Percentiles rank a stretch among this genome's conserved stretches.
phyloP scores from a whole-genome alignment of 108 stramenopile species.

The Nitzschia putrida region DNA sequence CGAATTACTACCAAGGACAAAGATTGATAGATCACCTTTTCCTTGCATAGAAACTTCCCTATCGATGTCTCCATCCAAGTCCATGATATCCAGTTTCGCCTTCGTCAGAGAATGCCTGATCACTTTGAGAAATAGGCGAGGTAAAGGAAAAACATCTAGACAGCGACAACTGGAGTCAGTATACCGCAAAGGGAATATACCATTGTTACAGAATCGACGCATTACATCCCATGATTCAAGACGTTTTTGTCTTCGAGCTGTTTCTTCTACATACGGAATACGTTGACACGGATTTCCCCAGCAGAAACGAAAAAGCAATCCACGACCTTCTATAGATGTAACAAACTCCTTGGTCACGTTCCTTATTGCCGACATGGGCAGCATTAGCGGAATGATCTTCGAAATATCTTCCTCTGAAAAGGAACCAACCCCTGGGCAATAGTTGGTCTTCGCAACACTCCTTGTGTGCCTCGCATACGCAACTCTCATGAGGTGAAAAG shows the following conservation, averaged over 20 bases:
- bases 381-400: slow-evolving; percentile 45
- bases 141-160: slow-evolving; percentile 41
- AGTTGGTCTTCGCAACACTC: background rate
- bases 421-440: slow-evolving; percentile 20
- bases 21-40: slow-evolving; percentile 37
- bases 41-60: slow-evolving; percentile 44
- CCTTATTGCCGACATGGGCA: slow-evolving; percentile 49
- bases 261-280: slow-evolving; percentile 32
- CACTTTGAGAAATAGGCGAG: slow-evolving; percentile 38
- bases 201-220: slow-evolving; percentile 49
- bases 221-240: slow-evolving; percentile 42
- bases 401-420: slow-evolving; percentile 7
- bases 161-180: slow-evolving; percentile 29
- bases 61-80: slow-evolving; percentile 68
- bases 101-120: slow-evolving; percentile 20
- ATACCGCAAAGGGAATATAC: slow-evolving; percentile 34
- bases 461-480: slow-evolving; percentile 49
- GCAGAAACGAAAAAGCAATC: slow-evolving; percentile 39
- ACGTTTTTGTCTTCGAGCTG: slow-evolving; percentile 23
- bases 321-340: slow-evolving; percentile 25
- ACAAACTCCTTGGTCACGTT: slow-evolving; percentile 49
- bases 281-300: slow-evolving; percentile 55
- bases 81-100: slow-evolving; percentile 28
- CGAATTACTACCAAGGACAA: slow-evolving; percentile 56
- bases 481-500: slow-evolving; percentile 50